Evolutionary conservation across 768 basidiomycete species (phyloP), one percentile per base, ranked within the genome.

Genomic region (Leccinum disarticulatum): DNA sequence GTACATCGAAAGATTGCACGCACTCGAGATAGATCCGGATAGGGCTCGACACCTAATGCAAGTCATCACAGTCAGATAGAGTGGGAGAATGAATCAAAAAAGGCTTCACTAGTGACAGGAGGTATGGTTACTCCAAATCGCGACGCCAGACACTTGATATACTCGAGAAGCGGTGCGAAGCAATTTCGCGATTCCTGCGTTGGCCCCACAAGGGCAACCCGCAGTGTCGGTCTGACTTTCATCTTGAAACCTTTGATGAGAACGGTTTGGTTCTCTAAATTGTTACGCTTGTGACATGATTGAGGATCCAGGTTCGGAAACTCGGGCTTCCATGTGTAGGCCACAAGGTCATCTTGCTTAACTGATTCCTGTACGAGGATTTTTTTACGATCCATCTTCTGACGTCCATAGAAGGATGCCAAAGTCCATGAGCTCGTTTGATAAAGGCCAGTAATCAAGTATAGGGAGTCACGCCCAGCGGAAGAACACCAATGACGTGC

Each of bases 251-350:
- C 61, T 28, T 49, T 49, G 15, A 64, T 50, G 25, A 64, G 15
- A 15, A 64, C 9, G 8, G 63, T 63, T 48, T 64, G 63, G 33
- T 64, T 62, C 19, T 59, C 54, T 33, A 11, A n/a, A n/a, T n/a
- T n/a, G n/a, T n/a, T n/a, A n/a, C n/a, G 17, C 28, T 10, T 30
- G 17, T 2, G 43, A 38, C 57, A 30, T 1, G 46, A 13, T 14
- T 36, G 52, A 1, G 3, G 33, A 28, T 61, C 35, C 8, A 33
- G 17, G 14, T 28, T 3, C 4, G 33, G 13, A 38, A 54, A 54
- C 33, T n/a, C 25, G 6, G 22, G 13, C 6, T 8, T 6, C 52
- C 51, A 61, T 30, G 14, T 25, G 38, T 57, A 61, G 17, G 10
- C 11, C 13, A 9, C 46, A 14, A 25, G 1, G 19, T 14, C 46